These are phyloP conservation scores for Phoma herbarum DNA, from an alignment of 2,329 filamentous ascomycete genomes.

Conservation along the genomic window DNA sequence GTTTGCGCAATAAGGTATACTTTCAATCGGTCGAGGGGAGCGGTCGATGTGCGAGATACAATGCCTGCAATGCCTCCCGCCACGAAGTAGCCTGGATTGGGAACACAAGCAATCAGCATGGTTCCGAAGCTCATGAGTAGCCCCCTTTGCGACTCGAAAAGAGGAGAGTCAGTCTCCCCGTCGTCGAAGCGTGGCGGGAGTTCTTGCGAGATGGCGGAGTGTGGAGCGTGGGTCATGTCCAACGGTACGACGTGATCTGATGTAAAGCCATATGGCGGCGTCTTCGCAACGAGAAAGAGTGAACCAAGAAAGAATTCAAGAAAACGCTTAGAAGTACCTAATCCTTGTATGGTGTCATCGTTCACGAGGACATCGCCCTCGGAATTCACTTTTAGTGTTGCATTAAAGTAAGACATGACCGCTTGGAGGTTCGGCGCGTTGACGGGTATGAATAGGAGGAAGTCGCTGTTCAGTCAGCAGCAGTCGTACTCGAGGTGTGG, in stretches of 20 bases:
- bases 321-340: conserved; percentile 82
- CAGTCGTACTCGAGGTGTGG: not conserved
- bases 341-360: conserved; percentile 88
- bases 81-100: conserved; percentile 95
- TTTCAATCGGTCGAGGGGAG: conserved; percentile 94
- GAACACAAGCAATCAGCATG: conserved; percentile 69
- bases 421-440: conserved; percentile 76
- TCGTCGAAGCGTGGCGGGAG: conserved; percentile 50
- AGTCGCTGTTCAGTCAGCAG: conserved; percentile 66
- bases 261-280: conserved; percentile 51
- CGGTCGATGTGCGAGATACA: conserved; percentile 93
- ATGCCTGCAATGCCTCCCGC: conserved; percentile 94
- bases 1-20: conserved; percentile 97
- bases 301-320: conserved; percentile 80
- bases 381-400: conserved; percentile 85
- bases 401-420: conserved; percentile 89
- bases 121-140: conserved; percentile 50
- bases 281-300: conserved; percentile 71
- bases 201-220: conserved; percentile 36
- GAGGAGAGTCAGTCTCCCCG: conserved; percentile 35
- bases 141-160: conserved; percentile 40
- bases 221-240: conserved; percentile 40
- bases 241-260: conserved; percentile 36
- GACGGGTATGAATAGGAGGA: conserved; percentile 85
- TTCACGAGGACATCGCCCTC: conserved; percentile 94